These are phyloP conservation scores for Coemansia sp. DNA, from an alignment of 192 early-diverging fungal genomes.

Conservation along the genomic window DNA sequence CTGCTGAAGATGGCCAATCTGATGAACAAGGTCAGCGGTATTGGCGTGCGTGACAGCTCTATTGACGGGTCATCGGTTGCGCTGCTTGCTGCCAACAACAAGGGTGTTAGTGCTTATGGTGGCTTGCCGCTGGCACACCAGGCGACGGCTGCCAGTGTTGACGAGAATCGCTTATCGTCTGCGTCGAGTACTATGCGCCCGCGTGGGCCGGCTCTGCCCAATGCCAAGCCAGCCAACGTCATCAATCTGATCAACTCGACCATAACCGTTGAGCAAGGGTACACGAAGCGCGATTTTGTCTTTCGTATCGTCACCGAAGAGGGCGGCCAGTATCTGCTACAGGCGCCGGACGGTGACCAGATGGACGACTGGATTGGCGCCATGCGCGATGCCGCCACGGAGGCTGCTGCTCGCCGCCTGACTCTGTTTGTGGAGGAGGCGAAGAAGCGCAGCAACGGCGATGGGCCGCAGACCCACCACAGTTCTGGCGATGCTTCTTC, in stretches of 20 bases:
- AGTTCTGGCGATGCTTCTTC: not conserved
- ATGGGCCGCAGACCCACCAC: not conserved
- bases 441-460: slow-evolving; percentile 35
- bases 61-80: slow-evolving; percentile 15
- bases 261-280: slow-evolving; percentile 62
- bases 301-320: slow-evolving; percentile 78
- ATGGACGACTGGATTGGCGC: slow-evolving; percentile 72
- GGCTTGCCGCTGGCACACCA: not conserved
- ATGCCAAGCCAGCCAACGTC: slow-evolving; percentile 62
- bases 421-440: slow-evolving; percentile 67
- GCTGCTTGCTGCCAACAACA: not conserved
- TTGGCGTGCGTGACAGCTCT: slow-evolving; percentile 28
- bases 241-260: slow-evolving; percentile 77
- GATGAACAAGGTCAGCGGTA: slow-evolving; percentile 49
- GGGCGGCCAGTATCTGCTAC: slow-evolving; percentile 72
- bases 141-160: not conserved
- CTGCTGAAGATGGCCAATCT: slow-evolving; percentile 55
- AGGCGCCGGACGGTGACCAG: slow-evolving; percentile 62
- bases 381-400: slow-evolving; percentile 65
- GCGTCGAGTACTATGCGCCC: slow-evolving; percentile 33
- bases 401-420: slow-evolving; percentile 66
- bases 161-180: slow-evolving; percentile 26
- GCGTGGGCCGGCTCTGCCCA: slow-evolving; percentile 47
- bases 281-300: slow-evolving; percentile 69
- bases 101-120: not conserved